A percentile compares a stretch with the other conserved stretches of the same genome.
phyloP scores from a whole-genome alignment of 306 rosid genomes.

The Vigna nakashimae region DNA sequence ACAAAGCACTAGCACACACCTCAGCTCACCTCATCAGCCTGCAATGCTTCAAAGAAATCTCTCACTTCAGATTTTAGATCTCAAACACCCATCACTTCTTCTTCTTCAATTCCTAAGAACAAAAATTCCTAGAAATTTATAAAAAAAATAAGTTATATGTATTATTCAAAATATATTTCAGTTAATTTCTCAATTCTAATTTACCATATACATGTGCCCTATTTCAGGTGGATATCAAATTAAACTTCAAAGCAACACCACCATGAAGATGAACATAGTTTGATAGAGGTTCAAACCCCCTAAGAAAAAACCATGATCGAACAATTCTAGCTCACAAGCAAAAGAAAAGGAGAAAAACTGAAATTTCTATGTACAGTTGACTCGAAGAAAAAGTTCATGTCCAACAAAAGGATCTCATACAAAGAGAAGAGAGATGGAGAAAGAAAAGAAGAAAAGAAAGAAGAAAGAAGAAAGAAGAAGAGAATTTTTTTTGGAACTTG shows the following conservation, averaged over 20 bases:
- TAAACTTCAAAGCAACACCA: constrained; percentile 1
- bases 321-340: constrained; percentile 17
- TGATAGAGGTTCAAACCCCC: constrained; percentile 14
- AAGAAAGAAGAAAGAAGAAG: neutral
- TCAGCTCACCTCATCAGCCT: constrained; percentile 45
- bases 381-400: neutral
- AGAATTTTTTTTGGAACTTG: neutral
- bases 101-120: constrained; percentile 49
- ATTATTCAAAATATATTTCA: constrained; percentile 17
- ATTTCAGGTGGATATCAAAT: constrained; percentile 13
- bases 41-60: constrained; percentile 56
- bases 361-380: constrained; percentile 44
- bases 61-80: constrained; percentile 52
- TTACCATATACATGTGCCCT: constrained; percentile 10
- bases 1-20: constrained; percentile 50
- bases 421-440: neutral
- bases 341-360: neutral
- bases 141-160: neutral
- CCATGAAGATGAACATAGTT: constrained; percentile 34
- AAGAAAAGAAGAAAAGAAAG: neutral
- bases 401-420: constrained; percentile 30
- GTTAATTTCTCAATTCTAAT: constrained; percentile 39
- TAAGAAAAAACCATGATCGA: neutral
- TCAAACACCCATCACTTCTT: constrained; percentile 48
- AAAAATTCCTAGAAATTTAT: constrained; percentile 10